Conservation (phyloP, 371 early-diverging fungal genomes). For the Mucor plumbeus region DNA sequence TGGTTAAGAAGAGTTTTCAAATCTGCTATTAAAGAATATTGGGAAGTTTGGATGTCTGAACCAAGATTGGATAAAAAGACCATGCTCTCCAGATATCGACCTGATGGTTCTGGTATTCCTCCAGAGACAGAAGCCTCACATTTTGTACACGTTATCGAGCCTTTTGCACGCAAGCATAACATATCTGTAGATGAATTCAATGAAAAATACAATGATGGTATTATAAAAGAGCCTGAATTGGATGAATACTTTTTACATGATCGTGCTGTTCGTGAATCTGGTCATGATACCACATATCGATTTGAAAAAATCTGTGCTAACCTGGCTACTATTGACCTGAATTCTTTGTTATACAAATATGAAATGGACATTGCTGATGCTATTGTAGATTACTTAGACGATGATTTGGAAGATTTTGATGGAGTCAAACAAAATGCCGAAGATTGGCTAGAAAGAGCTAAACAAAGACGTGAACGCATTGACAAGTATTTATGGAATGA, state of each 20-base stretch:
- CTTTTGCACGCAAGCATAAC: slow-evolving; percentile 76
- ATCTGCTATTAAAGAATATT: slow-evolving; percentile 92
- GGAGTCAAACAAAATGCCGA: slow-evolving; percentile 46
- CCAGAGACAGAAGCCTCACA: slow-evolving; percentile 97
- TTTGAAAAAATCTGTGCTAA: slow-evolving; percentile 91
- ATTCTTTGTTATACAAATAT: slow-evolving; percentile 92
- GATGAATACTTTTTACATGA: slow-evolving; percentile 97
- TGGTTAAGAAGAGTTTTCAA: slow-evolving; percentile 81
- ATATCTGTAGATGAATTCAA: slow-evolving; percentile 77
- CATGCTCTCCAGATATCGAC: slow-evolving; percentile 85
- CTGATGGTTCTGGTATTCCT: slow-evolving; percentile 93
- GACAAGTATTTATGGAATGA: slow-evolving; percentile 76
- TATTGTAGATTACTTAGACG: slow-evolving; percentile 68
- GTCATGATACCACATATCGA: slow-evolving; percentile 96
- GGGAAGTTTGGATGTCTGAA: slow-evolving; percentile 86
- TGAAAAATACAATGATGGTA: slow-evolving; percentile 66
- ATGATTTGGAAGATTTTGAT: slow-evolving; percentile 56
- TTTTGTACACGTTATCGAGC: slow-evolving; percentile 89
- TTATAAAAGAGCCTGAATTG: slow-evolving; percentile 79
- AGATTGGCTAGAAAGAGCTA: slow-evolving; percentile 62
- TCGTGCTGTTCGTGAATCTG: slow-evolving; percentile 95
- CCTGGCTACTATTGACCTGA: slow-evolving; percentile 92
- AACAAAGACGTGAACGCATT: slow-evolving; percentile 60
- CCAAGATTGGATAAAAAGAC: slow-evolving; percentile 81
- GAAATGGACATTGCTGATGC: slow-evolving; percentile 87